Base-by-base conservation (phyloP, 1,284 basidiomycete species). In the Grifola frondosa region DNA sequence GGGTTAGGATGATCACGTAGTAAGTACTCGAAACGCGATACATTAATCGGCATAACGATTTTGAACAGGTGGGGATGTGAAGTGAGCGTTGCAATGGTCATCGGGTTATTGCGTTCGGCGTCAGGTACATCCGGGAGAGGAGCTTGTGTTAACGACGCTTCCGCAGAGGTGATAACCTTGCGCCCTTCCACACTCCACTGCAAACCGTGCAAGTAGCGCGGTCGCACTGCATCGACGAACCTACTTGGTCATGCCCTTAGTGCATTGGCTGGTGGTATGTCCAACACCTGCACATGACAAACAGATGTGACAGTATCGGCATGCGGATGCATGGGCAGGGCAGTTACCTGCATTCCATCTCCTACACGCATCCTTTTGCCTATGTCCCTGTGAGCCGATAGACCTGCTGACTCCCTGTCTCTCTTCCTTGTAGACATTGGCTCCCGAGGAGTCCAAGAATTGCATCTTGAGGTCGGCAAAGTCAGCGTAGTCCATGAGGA, bases 1-100 rank as follows among this genome's bases (percentile, higher is more conserved):
- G 37, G 59, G 37, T 71, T 72, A 0, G 67, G 70, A 45, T 71
- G 70, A 5, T n/a, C 26, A 0, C 4, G 9, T 1, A 71, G 58
- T 1, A 67, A 39, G 0, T 28, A 6, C 44, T 64, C 49, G 19
- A 73, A 59, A 2, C 25, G 22, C 33, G 63, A 50, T 12, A 68
- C 57, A 8, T 66, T 52, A 42, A 71, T 61, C 0, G 67, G 66
- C 0, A 66, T 63, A 10, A 61, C 60, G 16, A 70, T 60, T 20
- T 60, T 50, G 49, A 71, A 70, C 0, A 70, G 52, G 5, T 65
- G 28, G 3, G 60, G 53, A n/a, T 59, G 25, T 13, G 2, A 1
- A 12, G 9, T 3, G 2, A 42, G 12, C 1, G 53, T 53, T 3
- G 6, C 10, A 15, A 34, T 17, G 2, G 44, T 41, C 21, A 31